Evolutionary conservation across 2,329 filamentous ascomycete genomes (phyloP).

Genomic region (Xylaria sp.): DNA sequence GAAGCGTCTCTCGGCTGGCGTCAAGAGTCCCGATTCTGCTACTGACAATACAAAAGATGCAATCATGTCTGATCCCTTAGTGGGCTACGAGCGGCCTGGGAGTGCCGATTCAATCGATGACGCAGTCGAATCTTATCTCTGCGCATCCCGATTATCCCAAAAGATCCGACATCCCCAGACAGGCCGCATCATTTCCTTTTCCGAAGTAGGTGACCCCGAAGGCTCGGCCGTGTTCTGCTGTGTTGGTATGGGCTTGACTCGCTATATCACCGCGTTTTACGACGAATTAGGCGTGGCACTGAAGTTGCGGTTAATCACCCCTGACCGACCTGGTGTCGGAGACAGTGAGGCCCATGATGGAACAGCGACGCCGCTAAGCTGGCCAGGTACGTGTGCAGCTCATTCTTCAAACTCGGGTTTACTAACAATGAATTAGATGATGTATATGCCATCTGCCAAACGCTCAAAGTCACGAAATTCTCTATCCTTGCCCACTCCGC

Average conservation of each 20-base stretch:
- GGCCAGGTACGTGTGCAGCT: constrained; percentile 73
- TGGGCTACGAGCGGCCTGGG: constrained; percentile 72
- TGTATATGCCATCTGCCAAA: constrained; percentile 90
- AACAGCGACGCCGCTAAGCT: constrained; percentile 84
- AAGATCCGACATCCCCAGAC: constrained; percentile 86
- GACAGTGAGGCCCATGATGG: constrained; percentile 89
- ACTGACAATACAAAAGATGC: constrained; percentile 36
- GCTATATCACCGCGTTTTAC: constrained; percentile 96
- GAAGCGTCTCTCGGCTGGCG: constrained; percentile 60
- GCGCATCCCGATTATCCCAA: constrained; percentile 82
- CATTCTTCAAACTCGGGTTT: not conserved
- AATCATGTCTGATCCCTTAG: constrained; percentile 48
- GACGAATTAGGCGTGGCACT: constrained; percentile 91
- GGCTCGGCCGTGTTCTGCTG: constrained; percentile 95
- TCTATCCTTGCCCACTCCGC: constrained; percentile 96
- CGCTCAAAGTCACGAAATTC: constrained; percentile 92
- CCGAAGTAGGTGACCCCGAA: constrained; percentile 90
- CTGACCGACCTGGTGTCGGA: constrained; percentile 91
- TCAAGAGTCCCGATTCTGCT: constrained; percentile 45
- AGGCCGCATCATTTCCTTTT: constrained; percentile 89
- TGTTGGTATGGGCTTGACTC: constrained; percentile 95
- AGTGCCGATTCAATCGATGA: constrained; percentile 89
- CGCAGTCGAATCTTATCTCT: constrained; percentile 83
- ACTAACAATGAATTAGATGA: constrained; percentile 62
- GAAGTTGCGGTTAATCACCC: constrained; percentile 87